These are phyloP conservation scores for Rhodomyrtus psidioides DNA, from an alignment of 441 rosid genomes.

Conservation along the genomic window DNA sequence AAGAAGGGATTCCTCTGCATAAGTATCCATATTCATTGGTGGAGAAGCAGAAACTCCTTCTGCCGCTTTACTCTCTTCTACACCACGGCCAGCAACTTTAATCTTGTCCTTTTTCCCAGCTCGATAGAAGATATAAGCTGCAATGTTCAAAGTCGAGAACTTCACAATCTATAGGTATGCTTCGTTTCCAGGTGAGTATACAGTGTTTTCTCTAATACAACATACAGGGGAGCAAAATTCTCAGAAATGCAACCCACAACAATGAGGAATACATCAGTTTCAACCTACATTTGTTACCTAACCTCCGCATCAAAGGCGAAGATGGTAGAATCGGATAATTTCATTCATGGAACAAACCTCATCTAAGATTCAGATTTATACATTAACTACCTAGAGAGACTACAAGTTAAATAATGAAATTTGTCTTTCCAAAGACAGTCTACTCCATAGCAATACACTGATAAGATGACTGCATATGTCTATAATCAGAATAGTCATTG, in stretches of 20 bases:
- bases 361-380: background rate
- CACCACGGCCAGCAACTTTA: slow-evolving; percentile 15
- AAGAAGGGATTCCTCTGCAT: background rate
- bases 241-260: background rate
- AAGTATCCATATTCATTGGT: background rate
- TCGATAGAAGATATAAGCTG: slow-evolving; percentile 66
- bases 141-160: slow-evolving; percentile 10
- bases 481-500: background rate
- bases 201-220: background rate
- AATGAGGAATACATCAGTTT: background rate
- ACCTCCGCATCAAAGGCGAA: background rate
- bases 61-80: slow-evolving; percentile 11
- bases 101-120: slow-evolving; percentile 36
- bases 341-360: background rate
- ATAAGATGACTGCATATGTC: background rate
- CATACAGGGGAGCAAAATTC: background rate
- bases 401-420: background rate
- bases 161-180: background rate
- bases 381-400: background rate
- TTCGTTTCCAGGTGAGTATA: background rate
- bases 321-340: background rate
- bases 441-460: background rate
- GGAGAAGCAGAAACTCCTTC: slow-evolving; percentile 12
- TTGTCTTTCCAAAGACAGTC: background rate
- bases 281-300: background rate